Base-by-base conservation (phyloP, 1,139 yeast species). In the Blastobotrys illinoisensis region DNA sequence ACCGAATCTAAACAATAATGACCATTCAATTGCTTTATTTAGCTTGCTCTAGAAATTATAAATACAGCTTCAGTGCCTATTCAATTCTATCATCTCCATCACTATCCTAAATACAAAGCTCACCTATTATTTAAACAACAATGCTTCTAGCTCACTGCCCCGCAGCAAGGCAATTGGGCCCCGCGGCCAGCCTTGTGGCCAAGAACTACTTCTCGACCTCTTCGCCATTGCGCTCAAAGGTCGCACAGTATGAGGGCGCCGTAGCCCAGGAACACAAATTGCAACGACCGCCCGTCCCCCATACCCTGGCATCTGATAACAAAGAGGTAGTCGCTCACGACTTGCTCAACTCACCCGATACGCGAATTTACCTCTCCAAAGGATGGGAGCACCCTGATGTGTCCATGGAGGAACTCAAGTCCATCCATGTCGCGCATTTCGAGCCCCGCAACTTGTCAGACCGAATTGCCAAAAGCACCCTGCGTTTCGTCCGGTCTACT, bases 361-460 rank as follows among this genome's bases (percentile, higher is more conserved):
- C 11, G 40, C 40, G 40, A 32, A 20, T 44, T 16, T 59, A 64
- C 47, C 52, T 67, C 28, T 57, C 65, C 45, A 60, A 58, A 1
- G 67, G 78, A 16, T 85, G 83, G 71, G 75, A 79, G 1, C 90
- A 85, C 67, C 86, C 86, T 2, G 64, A 67, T 18, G 81, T 75
- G 67, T 64, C 77, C 1, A 63, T 62, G 44, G 74, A 70, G 3
- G 81, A 82, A 45, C 79, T 85, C 73, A 74, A 75, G 45, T 59
- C 64, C 2, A 77, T 85, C 16, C 64, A 69, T 23, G 75, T 73
- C 50, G 80, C 80, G 45, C 91, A 85, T 67, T 73, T 87, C 47
- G 68, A 66, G 3, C 85, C 88, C 0, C 59, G 62, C 44, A 72
- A 76, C 1, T 23, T 72, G 14, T 71, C 82, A 36, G 93, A 86